These are phyloP conservation scores for Lactarius indigo DNA, from an alignment of 768 basidiomycete species.

Conservation along the genomic window DNA sequence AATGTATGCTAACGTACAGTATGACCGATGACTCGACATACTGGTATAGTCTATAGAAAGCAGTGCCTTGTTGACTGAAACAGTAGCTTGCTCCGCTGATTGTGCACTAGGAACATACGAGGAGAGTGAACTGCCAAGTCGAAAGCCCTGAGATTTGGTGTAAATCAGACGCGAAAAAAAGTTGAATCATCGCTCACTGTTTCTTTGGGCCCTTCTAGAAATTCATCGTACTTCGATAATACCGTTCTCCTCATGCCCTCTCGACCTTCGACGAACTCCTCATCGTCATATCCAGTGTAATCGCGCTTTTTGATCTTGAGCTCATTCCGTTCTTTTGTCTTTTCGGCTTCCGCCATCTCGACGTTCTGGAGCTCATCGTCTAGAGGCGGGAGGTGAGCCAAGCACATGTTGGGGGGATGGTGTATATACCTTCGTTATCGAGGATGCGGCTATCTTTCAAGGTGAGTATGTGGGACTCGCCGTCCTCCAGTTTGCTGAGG, in stretches of 20 bases:
- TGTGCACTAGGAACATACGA: slow-evolving; percentile 38
- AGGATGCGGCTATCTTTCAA: slow-evolving; percentile 95
- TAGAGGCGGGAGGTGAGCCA: slow-evolving; percentile 32
- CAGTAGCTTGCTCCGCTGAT: slow-evolving; percentile 47
- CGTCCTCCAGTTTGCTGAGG: slow-evolving; percentile 88
- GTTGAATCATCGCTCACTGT: slow-evolving; percentile 42
- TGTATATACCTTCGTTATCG: slow-evolving; percentile 77
- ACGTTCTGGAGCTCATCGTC: slow-evolving; percentile 98
- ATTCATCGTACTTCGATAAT: slow-evolving; percentile 92
- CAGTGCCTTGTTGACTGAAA: slow-evolving; percentile 73
- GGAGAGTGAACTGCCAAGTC: slow-evolving; percentile 63
- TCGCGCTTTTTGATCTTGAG: slow-evolving; percentile 84
- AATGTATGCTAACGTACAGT: slow-evolving; percentile 14
- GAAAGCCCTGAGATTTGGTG: slow-evolving; percentile 64
- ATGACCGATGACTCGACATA: slow-evolving; percentile 41
- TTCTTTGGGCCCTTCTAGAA: slow-evolving; percentile 70
- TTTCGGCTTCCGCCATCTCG: slow-evolving; percentile 88
- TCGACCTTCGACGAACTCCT: slow-evolving; percentile 76
- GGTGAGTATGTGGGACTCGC: slow-evolving; percentile 93
- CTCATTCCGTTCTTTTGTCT: slow-evolving; percentile 71
- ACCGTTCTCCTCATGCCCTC: slow-evolving; percentile 81
- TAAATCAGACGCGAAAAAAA: slow-evolving; percentile 2
- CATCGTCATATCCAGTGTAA: slow-evolving; percentile 96
- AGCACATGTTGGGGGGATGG: slow-evolving; percentile 1
- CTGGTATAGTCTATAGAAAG: slow-evolving; percentile 88